phyloP scores from a whole-genome alignment of 805 yeast species.

The Hanseniaspora pseudoguilliermondii region DNA sequence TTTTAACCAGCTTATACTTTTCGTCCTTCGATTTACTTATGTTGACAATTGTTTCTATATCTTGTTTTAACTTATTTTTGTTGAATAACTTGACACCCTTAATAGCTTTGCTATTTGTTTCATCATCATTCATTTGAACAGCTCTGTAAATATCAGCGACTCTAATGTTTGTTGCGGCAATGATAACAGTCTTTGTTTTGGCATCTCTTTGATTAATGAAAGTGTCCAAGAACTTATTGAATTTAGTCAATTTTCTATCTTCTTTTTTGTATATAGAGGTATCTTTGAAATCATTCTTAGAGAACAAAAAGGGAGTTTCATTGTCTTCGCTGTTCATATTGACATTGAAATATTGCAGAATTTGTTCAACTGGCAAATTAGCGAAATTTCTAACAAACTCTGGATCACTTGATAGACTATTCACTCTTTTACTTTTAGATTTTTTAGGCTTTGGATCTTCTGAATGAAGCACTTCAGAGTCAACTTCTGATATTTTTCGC shows the following conservation, averaged over 20 bases:
- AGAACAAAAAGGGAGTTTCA: constrained; percentile 14
- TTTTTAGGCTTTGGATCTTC: constrained; percentile 6
- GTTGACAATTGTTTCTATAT: constrained; percentile 25
- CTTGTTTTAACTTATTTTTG: constrained; percentile 60
- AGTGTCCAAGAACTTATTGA: constrained; percentile 39
- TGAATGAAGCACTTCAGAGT: constrained; percentile 5
- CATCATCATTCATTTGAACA: not conserved
- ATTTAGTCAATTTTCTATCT: constrained; percentile 42
- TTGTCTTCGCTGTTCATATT: constrained; percentile 21
- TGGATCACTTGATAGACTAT: constrained; percentile 14
- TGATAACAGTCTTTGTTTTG: constrained; percentile 34
- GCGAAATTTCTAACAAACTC: constrained; percentile 4
- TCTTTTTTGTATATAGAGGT: constrained; percentile 43
- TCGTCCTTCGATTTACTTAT: constrained; percentile 15
- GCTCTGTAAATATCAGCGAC: constrained; percentile 57
- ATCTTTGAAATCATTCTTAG: constrained; percentile 37
- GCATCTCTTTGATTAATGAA: constrained; percentile 31
- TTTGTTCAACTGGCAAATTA: constrained; percentile 8
- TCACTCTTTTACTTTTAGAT: constrained; percentile 14
- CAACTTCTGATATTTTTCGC: constrained; percentile 20
- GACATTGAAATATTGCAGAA: constrained; percentile 10
- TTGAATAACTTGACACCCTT: constrained; percentile 52
- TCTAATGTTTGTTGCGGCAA: constrained; percentile 68
- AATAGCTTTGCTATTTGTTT: constrained; percentile 42
- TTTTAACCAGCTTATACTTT: constrained; percentile 16